These are phyloP conservation scores for Mariannaea elegans DNA, from an alignment of 2,329 filamentous ascomycete species.

Conservation along the genomic window DNA sequence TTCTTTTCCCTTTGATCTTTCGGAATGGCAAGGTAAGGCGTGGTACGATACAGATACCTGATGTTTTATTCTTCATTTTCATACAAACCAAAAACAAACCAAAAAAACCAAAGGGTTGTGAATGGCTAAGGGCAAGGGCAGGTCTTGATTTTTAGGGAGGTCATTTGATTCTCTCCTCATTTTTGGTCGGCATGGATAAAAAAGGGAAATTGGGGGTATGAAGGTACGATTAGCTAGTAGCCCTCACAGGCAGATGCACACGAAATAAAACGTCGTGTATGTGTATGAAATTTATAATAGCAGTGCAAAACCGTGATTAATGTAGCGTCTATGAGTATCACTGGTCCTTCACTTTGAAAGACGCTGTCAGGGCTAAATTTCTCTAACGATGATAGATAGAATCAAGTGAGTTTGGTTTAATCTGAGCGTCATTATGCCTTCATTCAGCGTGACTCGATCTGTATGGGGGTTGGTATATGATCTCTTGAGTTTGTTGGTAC, in stretches of 20 bases:
- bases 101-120: neutral
- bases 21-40: constrained; percentile 9
- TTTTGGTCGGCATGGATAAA: neutral
- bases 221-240: constrained; percentile 2
- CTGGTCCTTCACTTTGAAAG: too few species aligned
- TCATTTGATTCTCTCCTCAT: neutral
- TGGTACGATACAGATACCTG: constrained; percentile 1
- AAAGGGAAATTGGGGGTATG: neutral
- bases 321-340: too few species aligned
- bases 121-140: neutral
- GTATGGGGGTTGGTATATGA: neutral
- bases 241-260: neutral
- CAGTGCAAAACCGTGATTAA: too few species aligned
- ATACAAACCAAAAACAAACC: neutral
- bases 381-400: too few species aligned
- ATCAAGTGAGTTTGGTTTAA: too few species aligned
- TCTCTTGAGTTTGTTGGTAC: neutral
- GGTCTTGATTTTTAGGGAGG: neutral
- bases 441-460: too few species aligned
- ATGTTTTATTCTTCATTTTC: neutral
- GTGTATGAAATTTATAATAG: constrained; percentile 3
- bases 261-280: constrained; percentile 9
- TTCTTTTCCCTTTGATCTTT: neutral
- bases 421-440: too few species aligned
- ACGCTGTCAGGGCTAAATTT: too few species aligned